Evolutionary conservation across 2,329 filamentous ascomycete genomes (phyloP).

Genomic region (Colletotrichum aenigma): DNA sequence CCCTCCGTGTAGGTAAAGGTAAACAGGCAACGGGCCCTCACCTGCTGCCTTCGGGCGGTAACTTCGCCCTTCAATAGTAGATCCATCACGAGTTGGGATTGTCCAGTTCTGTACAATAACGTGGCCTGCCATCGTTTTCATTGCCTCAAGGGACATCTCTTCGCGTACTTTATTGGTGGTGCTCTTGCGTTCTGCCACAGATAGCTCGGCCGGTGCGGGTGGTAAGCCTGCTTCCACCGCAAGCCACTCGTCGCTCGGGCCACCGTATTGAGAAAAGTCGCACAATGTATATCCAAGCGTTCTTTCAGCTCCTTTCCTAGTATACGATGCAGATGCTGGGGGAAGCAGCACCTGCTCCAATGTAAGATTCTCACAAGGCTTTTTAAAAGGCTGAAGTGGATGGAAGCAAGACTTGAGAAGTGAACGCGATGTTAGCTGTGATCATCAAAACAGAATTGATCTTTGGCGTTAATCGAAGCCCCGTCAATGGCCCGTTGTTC

Average conservation of each 20-base stretch:
- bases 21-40: conserved; percentile 48
- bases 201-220: conserved; percentile 24
- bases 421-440: not conserved
- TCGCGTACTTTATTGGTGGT: conserved; percentile 32
- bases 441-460: not conserved
- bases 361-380: not conserved
- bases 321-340: not conserved
- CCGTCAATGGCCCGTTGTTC: not conserved
- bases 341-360: not conserved
- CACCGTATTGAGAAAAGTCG: conserved; percentile 42
- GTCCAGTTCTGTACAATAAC: conserved; percentile 38
- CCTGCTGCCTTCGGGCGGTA: conserved; percentile 44
- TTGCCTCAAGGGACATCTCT: conserved; percentile 29
- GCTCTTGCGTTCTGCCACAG: conserved; percentile 30
- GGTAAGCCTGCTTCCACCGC: conserved; percentile 36
- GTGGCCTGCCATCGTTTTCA: conserved; percentile 26
- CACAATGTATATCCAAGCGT: not conserved
- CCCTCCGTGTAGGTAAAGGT: conserved; percentile 58
- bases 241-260: conserved; percentile 47
- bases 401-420: not conserved
- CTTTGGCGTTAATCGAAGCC: not conserved
- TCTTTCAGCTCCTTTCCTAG: not conserved
- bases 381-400: not conserved
- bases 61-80: conserved; percentile 45
- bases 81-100: conserved; percentile 49